phyloP scores from a whole-genome alignment of 768 basidiomycete genomes.

The Pulveroboletus sp. region DNA sequence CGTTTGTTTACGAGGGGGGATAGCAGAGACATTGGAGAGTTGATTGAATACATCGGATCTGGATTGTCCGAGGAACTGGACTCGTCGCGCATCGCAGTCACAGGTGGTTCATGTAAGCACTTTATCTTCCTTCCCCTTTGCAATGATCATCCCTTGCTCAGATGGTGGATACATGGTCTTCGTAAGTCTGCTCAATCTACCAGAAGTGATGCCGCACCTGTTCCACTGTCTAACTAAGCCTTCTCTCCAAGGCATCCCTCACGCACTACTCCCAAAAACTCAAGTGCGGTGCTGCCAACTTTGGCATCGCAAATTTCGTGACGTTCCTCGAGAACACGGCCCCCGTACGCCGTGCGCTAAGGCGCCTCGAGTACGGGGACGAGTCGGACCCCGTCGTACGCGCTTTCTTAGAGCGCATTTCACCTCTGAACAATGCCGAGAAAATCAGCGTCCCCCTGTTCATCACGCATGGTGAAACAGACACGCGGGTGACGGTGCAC shows the following conservation, averaged over 20 bases:
- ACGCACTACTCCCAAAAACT: slow-evolving; percentile 41
- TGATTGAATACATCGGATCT: slow-evolving; percentile 35
- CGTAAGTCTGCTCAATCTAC: slow-evolving; percentile 19
- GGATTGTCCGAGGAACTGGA: slow-evolving; percentile 34
- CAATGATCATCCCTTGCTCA: slow-evolving; percentile 6
- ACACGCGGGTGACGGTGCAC: slow-evolving; percentile 38
- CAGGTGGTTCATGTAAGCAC: slow-evolving; percentile 39
- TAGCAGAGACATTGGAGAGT: slow-evolving; percentile 36
- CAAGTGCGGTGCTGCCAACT: slow-evolving; percentile 40
- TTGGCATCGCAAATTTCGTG: slow-evolving; percentile 38
- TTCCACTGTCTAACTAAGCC: not conserved
- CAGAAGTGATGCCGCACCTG: too few species aligned
- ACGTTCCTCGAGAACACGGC: slow-evolving; percentile 44
- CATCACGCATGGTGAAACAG: slow-evolving; percentile 42
- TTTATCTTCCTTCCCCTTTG: not conserved
- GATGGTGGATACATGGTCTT: slow-evolving; percentile 43
- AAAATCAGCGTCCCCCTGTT: slow-evolving; percentile 36
- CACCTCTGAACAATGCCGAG: slow-evolving; percentile 37
- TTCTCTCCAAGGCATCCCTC: slow-evolving; percentile 33
- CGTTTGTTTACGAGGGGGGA: not conserved
- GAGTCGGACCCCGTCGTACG: slow-evolving; percentile 36
- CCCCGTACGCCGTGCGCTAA: slow-evolving; percentile 31
- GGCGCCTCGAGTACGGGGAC: slow-evolving; percentile 42
- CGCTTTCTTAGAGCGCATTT: slow-evolving; percentile 37
- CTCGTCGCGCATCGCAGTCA: slow-evolving; percentile 38